Base-by-base conservation (phyloP, 2,329 filamentous ascomycete species). In the Nigrospora oryzae region DNA sequence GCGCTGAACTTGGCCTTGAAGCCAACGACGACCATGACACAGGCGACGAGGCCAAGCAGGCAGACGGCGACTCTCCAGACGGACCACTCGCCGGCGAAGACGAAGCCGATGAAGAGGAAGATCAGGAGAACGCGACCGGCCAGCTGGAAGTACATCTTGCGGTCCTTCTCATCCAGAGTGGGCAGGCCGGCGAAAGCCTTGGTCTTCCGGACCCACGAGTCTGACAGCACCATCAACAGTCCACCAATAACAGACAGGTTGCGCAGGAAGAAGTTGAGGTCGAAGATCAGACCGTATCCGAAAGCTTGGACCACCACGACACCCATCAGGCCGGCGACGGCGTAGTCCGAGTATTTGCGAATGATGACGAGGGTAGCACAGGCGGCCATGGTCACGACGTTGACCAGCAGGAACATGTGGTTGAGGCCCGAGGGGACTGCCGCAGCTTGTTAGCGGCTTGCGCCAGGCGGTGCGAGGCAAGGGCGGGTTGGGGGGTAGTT, bases 1-100 rank as follows among this genome's bases (percentile, higher is more conserved):
- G 93, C 93, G 67, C 90, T 96, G 75, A 89, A 95, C 81, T 98
- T 98, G 61, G 93, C 91, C 82, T 98, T 98, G 82, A 98, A 98
- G 38, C 93, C 93, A 53, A 98, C 93, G 43, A 96, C 88, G 50
- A 98, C 93, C 93, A 98, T 98, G 59, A 98, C 78, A 61, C 90
- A 97, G 50, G 93, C 91, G 46, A 96, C 75, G 46, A 94, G 81
- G 45, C 93, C 93, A 50, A 97, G 70, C 51, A 89, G 57, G 53
- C 86, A 93, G 54, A 96, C 90, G 44, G 89, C 58, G 42, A 97
- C 77, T 61, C 93, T 82, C 77, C 89, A 89, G 59, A 96, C 68
- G 60, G 81, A 87, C 93, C 93, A 98, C 59, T 90, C 77, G 55
- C 93, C 93, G 46, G 88, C 87, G 71, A 96, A 95, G 58, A 98